A percentile compares a stretch with the other conserved stretches of the same genome.
phyloP scores from a whole-genome alignment of 768 basidiomycete species.

The Leucosporidium yakuticum region DNA sequence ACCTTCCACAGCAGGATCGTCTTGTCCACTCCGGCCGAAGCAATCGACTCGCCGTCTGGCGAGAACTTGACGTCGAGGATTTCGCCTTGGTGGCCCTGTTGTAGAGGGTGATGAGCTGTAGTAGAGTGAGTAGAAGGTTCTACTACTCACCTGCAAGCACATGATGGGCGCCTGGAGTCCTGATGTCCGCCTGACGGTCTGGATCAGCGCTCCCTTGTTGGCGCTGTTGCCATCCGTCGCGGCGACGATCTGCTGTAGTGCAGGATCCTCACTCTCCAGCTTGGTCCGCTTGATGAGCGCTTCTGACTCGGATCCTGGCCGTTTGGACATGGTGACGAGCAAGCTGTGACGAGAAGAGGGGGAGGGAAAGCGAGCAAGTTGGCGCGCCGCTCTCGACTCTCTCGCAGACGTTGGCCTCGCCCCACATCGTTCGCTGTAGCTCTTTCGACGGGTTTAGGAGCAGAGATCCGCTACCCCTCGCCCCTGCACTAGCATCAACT shows the following conservation, averaged over 20 bases:
- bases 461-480: too few relatives aligned
- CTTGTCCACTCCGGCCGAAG: conserved; percentile 83
- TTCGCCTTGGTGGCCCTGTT: conserved; percentile 56
- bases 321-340: conserved; percentile 13
- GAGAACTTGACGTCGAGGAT: conserved; percentile 89
- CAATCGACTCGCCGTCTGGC: conserved; percentile 86
- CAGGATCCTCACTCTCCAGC: conserved; percentile 37
- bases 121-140: neutral
- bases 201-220: conserved; percentile 42
- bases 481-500: too few relatives aligned
- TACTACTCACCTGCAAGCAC: conserved; percentile 70
- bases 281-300: conserved; percentile 36
- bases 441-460: too few relatives aligned
- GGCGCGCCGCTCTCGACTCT: too few relatives aligned
- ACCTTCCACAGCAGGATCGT: conserved; percentile 61
- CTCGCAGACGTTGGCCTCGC: too few relatives aligned
- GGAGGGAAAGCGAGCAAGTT: too few relatives aligned
- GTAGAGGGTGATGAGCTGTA: neutral
- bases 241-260: conserved; percentile 43
- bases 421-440: too few relatives aligned
- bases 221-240: conserved; percentile 42
- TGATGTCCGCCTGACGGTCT: conserved; percentile 81
- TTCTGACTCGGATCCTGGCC: conserved; percentile 6
- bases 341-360: neutral
- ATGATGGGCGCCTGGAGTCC: conserved; percentile 89